Evolutionary conservation across 129 eudicot genomes (phyloP).

Genomic region (Pulicaria dysenterica): DNA sequence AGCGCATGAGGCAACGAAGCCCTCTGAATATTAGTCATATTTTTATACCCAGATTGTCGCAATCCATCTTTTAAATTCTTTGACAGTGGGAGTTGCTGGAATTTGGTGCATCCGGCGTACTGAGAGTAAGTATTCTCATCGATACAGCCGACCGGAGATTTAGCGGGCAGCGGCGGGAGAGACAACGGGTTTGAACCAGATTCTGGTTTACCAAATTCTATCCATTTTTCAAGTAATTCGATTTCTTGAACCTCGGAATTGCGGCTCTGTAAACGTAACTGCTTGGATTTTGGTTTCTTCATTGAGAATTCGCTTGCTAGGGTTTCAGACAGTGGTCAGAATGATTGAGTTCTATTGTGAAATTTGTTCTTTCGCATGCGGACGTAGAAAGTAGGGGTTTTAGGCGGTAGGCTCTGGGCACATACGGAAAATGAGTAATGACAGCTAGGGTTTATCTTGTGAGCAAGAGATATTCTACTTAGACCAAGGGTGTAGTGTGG

Average conservation of each 20-base stretch:
- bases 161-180: slow-evolving; percentile 54
- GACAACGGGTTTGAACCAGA: slow-evolving; percentile 82
- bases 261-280: slow-evolving; percentile 46
- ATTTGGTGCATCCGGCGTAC: slow-evolving; percentile 62
- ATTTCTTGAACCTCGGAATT: slow-evolving; percentile 60
- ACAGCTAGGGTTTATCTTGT: slow-evolving; percentile 14
- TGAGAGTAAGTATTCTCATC: slow-evolving; percentile 61
- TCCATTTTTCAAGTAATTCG: slow-evolving; percentile 67
- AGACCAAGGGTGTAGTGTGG: no score
- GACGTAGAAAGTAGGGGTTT: slow-evolving; percentile 17
- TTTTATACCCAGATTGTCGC: slow-evolving; percentile 40
- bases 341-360: background rate
- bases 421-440: background rate
- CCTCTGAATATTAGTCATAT: slow-evolving; percentile 83
- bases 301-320: slow-evolving; percentile 25
- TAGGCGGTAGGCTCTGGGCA: slow-evolving; percentile 28
- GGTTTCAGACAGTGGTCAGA: slow-evolving; percentile 21
- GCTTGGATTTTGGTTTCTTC: slow-evolving; percentile 63
- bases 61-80: slow-evolving; percentile 80
- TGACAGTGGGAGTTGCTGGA: slow-evolving; percentile 75
- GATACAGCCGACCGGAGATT: slow-evolving; percentile 64
- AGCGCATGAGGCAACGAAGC: slow-evolving; percentile 93
- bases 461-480: no score
- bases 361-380: background rate
- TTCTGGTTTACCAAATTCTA: slow-evolving; percentile 68